Conservation (phyloP, 805 yeast species). For the Candida endomychidarum region DNA sequence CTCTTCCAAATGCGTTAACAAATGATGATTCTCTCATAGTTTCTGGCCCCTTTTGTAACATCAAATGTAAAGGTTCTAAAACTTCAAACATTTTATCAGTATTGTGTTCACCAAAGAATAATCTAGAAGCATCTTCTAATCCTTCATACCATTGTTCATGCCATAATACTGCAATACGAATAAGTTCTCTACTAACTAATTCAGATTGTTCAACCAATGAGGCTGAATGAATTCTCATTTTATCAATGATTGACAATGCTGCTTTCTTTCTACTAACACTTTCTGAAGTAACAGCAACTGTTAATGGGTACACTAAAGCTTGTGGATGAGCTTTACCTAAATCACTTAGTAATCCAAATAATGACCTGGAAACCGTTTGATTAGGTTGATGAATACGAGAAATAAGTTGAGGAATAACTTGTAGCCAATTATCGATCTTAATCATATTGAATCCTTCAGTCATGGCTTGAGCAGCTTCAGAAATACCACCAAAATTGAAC, state of each 20-base stretch:
- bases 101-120: conserved; percentile 91
- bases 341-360: conserved; percentile 78
- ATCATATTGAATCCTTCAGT: conserved; percentile 88
- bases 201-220: conserved; percentile 88
- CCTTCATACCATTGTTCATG: conserved; percentile 99
- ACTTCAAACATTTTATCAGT: conserved; percentile 93
- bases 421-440: conserved; percentile 89
- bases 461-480: conserved; percentile 89
- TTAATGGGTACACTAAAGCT: conserved; percentile 90
- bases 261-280: conserved; percentile 87
- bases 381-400: conserved; percentile 97
- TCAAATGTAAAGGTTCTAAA: conserved; percentile 81
- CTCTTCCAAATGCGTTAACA: conserved; percentile 91
- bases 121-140: conserved; percentile 91
- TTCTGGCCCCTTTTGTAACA: conserved; percentile 84
- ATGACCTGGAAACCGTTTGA: conserved; percentile 73
- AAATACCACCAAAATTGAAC: conserved; percentile 94
- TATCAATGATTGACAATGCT: conserved; percentile 86
- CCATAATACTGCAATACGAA: conserved; percentile 94
- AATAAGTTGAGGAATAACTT: conserved; percentile 92
- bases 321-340: conserved; percentile 96
- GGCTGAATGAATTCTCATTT: conserved; percentile 87
- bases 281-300: conserved; percentile 94
- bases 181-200: conserved; percentile 87
- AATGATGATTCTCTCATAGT: conserved; percentile 92